Evolutionary conservation across 306 rosid genomes (phyloP).

Genomic region (Crataegus laevigata): DNA sequence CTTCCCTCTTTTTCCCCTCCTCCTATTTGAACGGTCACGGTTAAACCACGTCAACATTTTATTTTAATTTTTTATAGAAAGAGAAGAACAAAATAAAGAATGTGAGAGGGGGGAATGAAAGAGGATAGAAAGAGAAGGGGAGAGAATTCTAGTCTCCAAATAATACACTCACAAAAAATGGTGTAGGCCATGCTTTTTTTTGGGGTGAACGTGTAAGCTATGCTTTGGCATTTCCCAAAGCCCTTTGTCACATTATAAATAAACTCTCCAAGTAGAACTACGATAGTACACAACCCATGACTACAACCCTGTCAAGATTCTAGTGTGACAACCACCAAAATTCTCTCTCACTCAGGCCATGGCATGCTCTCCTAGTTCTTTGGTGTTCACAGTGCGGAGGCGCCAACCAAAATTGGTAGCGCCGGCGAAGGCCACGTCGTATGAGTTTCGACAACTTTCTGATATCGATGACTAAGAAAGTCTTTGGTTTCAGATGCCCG

Average conservation of each 20-base stretch:
- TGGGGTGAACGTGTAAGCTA: background rate
- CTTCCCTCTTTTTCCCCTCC: too few species aligned
- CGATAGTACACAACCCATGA: background rate
- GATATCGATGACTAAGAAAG: conserved; percentile 39
- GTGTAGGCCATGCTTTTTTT: background rate
- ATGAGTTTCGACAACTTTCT: conserved; percentile 25
- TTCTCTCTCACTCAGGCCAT: background rate
- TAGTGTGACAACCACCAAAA: background rate
- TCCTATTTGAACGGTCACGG: too few species aligned
- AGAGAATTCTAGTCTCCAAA: background rate
- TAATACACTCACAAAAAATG: too few species aligned
- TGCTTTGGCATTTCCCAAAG: background rate
- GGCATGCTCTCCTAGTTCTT: conserved; percentile 3
- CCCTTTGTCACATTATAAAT: background rate
- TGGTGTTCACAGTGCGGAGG: conserved; percentile 18
- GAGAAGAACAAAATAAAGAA: too few species aligned
- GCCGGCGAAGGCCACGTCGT: conserved; percentile 25
- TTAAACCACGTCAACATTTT: too few species aligned
- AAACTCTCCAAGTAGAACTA: background rate
- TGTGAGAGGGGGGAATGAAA: too few species aligned
- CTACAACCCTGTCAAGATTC: too few species aligned
- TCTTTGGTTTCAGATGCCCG: conserved; percentile 31
- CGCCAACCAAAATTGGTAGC: conserved; percentile 17
- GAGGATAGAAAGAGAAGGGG: too few species aligned
- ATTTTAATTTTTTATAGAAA: too few species aligned